A percentile compares a stretch with the other conserved stretches of the same genome.
These are phyloP conservation scores for Lagenidium giganteum DNA, from an alignment of 352 stramenopile species.

Conservation along the genomic window DNA sequence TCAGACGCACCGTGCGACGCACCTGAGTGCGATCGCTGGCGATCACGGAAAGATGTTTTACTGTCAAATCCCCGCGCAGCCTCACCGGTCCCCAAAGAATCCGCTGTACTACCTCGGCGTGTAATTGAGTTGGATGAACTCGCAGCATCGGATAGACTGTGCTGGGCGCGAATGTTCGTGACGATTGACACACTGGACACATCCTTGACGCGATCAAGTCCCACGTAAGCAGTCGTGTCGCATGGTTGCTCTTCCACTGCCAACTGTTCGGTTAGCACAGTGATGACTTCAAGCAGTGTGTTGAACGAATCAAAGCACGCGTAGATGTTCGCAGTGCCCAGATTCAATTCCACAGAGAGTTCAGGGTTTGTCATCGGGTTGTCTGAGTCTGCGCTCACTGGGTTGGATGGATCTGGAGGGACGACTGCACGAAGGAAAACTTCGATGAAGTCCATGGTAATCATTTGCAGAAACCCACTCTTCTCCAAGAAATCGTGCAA, in stretches of 20 bases:
- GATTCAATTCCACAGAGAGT: slow-evolving; percentile 63
- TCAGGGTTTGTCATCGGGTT: slow-evolving; percentile 33
- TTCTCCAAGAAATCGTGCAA: slow-evolving; percentile 63
- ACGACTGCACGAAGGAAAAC: slow-evolving; percentile 58
- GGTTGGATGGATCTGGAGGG: too few relatives aligned
- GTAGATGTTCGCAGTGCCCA: slow-evolving; percentile 79
- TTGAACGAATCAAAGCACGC: slow-evolving; percentile 81
- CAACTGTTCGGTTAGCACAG: slow-evolving; percentile 51
- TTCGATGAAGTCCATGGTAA: slow-evolving; percentile 74
- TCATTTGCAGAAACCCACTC: slow-evolving; percentile 62
- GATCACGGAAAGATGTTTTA: too few relatives aligned
- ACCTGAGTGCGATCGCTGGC: too few relatives aligned
- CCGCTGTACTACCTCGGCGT: too few relatives aligned
- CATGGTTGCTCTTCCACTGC: slow-evolving; percentile 32
- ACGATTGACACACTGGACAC: slow-evolving; percentile 43
- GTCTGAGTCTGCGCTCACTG: slow-evolving; percentile 30
- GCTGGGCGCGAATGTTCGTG: too few relatives aligned
- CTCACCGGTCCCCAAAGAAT: too few relatives aligned
- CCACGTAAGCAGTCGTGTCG: slow-evolving; percentile 60
- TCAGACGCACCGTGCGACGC: too few relatives aligned
- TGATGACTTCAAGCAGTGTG: slow-evolving; percentile 58
- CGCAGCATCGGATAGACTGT: too few relatives aligned
- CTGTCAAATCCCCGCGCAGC: too few relatives aligned
- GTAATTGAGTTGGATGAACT: too few relatives aligned
- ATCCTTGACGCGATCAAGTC: slow-evolving; percentile 35